Percentiles rank a stretch among this genome's conserved stretches.
phyloP scores from a whole-genome alignment of 2,329 filamentous ascomycete genomes.

The Orbilia oligospora region DNA sequence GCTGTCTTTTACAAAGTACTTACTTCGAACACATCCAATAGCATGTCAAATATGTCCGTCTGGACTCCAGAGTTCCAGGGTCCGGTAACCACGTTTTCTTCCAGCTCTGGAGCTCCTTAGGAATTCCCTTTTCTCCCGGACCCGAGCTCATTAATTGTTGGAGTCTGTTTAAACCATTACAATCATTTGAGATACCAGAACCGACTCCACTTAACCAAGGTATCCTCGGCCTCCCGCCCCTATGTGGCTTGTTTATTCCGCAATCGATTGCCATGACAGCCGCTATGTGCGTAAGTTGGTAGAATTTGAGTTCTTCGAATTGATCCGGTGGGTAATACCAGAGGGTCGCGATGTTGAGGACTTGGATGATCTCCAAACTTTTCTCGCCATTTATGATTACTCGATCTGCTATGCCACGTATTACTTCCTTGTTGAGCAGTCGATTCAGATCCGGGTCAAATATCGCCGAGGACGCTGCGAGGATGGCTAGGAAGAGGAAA shows the following conservation, averaged over 20 bases:
- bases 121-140: constrained; percentile 38
- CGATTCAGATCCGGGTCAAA: constrained; percentile 61
- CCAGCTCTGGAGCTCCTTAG: constrained; percentile 41
- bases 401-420: constrained; percentile 62
- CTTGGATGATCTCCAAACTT: constrained; percentile 64
- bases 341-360: constrained; percentile 61
- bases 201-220: constrained; percentile 31
- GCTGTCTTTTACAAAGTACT: constrained; percentile 7
- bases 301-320: constrained; percentile 64
- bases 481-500: constrained; percentile 64
- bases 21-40: constrained; percentile 66
- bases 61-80: constrained; percentile 65
- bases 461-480: constrained; percentile 63
- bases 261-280: constrained; percentile 64
- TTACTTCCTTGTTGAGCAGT: constrained; percentile 63
- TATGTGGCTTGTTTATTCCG: constrained; percentile 60
- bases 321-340: constrained; percentile 64
- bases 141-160: constrained; percentile 42
- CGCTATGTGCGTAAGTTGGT: constrained; percentile 64
- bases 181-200: constrained; percentile 18
- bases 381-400: constrained; percentile 64
- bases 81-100: constrained; percentile 61
- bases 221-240: constrained; percentile 40
- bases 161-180: constrained; percentile 34
- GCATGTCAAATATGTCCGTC: constrained; percentile 67